A percentile compares a stretch with the other conserved stretches of the same genome.
Evolutionary conservation across 139 green algal genomes (phyloP).

Genomic region (Coelastrella sp.): DNA sequence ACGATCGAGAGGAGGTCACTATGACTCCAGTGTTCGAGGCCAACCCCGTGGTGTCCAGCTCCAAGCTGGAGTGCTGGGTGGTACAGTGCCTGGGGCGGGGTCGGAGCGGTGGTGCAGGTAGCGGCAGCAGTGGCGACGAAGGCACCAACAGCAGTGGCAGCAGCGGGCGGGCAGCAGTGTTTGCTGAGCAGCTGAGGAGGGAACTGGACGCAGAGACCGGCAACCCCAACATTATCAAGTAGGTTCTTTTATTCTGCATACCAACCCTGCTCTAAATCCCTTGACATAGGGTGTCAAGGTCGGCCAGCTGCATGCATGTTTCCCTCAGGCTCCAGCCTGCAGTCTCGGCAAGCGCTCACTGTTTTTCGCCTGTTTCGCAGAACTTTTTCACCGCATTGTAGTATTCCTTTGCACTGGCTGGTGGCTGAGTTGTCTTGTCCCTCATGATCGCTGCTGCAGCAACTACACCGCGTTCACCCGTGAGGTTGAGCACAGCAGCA

Average conservation of each 20-base stretch:
- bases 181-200: constrained; percentile 17
- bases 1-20: not conserved
- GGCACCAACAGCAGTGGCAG: constrained; percentile 13
- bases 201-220: not conserved
- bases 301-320: no score
- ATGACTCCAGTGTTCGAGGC: constrained; percentile 20
- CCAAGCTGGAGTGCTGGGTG: not conserved
- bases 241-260: not conserved
- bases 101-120: not conserved
- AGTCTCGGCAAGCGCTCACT: no score
- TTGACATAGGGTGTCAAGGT: no score
- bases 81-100: not conserved
- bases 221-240: constrained; percentile 22
- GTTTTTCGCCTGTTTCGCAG: no score
- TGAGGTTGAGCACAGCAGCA: constrained; percentile 27
- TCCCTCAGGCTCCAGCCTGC: no score
- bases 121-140: not conserved
- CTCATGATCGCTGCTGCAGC: not conserved
- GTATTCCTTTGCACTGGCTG: no score
- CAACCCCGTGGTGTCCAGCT: not conserved
- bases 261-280: no score
- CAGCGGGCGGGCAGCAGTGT: not conserved
- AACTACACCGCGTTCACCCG: constrained; percentile 10
- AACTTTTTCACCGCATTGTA: no score
- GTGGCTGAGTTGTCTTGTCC: no score